phyloP scores from a whole-genome alignment of 305 asterid genomes.

The Fraxinus angustifolia region DNA sequence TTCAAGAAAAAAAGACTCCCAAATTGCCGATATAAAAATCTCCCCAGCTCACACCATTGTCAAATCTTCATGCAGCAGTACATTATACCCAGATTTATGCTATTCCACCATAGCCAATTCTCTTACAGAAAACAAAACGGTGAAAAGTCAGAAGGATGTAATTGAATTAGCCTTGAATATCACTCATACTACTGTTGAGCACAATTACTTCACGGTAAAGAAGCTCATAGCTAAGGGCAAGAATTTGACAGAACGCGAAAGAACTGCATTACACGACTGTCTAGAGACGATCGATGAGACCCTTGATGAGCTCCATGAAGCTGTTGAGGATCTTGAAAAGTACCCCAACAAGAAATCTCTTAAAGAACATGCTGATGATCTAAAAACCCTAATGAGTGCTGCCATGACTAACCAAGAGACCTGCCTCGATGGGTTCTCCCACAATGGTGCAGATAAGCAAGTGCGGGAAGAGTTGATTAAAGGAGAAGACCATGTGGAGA shows the following conservation, averaged over 20 bases:
- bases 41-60: constrained; percentile 33
- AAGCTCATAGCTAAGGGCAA: constrained; percentile 15
- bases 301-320: constrained; percentile 27
- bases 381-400: constrained; percentile 13
- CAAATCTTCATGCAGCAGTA: constrained; percentile 35
- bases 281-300: constrained; percentile 29
- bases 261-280: constrained; percentile 38
- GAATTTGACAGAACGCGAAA: constrained; percentile 22
- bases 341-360: constrained; percentile 33
- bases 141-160: constrained; percentile 31
- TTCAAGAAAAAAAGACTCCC: constrained; percentile 8
- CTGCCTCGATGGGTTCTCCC: constrained; percentile 22
- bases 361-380: constrained; percentile 9
- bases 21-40: background rate
- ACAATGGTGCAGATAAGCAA: constrained; percentile 13
- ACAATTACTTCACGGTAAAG: constrained; percentile 22
- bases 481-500: constrained; percentile 6
- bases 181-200: constrained; percentile 25
- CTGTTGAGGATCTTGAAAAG: constrained; percentile 24
- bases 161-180: constrained; percentile 32
- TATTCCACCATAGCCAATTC: constrained; percentile 28
- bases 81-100: constrained; percentile 42
- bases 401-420: constrained; percentile 25
- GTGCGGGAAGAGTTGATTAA: background rate
- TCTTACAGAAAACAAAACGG: constrained; percentile 16